Conservation (phyloP, 2,329 filamentous ascomycete genomes). For the Aspergillus novoparasiticus region DNA sequence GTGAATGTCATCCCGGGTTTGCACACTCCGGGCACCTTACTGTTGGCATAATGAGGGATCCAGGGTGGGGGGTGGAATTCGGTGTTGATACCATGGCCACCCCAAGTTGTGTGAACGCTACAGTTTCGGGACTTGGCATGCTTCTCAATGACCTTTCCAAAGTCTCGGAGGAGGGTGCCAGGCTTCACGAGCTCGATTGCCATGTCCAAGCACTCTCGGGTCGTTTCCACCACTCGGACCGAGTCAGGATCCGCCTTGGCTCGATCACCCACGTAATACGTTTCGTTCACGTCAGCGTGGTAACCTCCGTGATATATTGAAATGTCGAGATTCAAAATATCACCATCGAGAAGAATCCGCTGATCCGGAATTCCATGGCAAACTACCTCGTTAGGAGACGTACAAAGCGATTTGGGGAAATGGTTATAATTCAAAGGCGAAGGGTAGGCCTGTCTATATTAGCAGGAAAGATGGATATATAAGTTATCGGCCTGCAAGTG, state of each 20-base stretch:
- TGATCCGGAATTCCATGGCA: slow-evolving; percentile 95
- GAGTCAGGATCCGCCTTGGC: slow-evolving; percentile 77
- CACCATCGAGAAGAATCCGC: slow-evolving; percentile 77
- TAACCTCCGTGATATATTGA: slow-evolving; percentile 88
- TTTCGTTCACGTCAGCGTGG: slow-evolving; percentile 92
- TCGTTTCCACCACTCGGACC: slow-evolving; percentile 81
- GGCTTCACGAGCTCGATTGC: slow-evolving; percentile 87
- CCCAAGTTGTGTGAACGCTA: slow-evolving; percentile 86
- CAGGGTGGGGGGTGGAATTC: slow-evolving; percentile 89
- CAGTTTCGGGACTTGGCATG: slow-evolving; percentile 77
- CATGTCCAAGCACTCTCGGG: slow-evolving; percentile 78
- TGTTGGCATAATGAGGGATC: slow-evolving; percentile 92
- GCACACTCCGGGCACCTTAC: slow-evolving; percentile 80
- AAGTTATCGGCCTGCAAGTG: not conserved
- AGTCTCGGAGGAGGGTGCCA: slow-evolving; percentile 81
- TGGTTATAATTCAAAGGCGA: slow-evolving; percentile 88
- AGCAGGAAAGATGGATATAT: not conserved
- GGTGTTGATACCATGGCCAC: slow-evolving; percentile 86
- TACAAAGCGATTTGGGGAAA: slow-evolving; percentile 95
- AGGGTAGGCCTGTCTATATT: slow-evolving; percentile 71
- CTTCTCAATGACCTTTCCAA: slow-evolving; percentile 88
- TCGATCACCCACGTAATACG: slow-evolving; percentile 87
- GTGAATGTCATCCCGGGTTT: slow-evolving; percentile 96
- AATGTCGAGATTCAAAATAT: slow-evolving; percentile 92
- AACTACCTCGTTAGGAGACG: slow-evolving; percentile 89